phyloP scores from a whole-genome alignment of 2,329 filamentous ascomycete genomes.

The Xylaria sp. region DNA sequence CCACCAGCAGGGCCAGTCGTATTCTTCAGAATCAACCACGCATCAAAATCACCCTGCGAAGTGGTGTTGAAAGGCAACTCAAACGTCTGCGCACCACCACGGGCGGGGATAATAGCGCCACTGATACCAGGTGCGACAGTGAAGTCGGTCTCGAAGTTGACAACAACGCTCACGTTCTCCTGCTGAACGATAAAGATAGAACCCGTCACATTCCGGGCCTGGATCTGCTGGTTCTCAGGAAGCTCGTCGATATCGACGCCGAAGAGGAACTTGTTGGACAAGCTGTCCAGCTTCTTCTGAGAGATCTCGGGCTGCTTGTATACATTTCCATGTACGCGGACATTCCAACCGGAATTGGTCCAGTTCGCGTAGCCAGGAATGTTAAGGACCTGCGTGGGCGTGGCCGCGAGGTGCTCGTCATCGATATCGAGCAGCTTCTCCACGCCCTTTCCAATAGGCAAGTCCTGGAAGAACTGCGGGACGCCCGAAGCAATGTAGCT shows the following conservation, averaged over 20 bases:
- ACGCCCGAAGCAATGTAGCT: constrained; percentile 59
- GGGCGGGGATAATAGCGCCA: constrained; percentile 46
- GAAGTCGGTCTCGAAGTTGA: constrained; percentile 49
- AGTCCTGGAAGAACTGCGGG: constrained; percentile 61
- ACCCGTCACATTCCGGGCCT: constrained; percentile 68
- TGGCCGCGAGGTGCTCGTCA: constrained; percentile 52
- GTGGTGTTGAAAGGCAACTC: constrained; percentile 63
- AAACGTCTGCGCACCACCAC: constrained; percentile 58
- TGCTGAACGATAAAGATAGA: constrained; percentile 75
- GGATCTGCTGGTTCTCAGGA: constrained; percentile 51
- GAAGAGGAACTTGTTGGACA: constrained; percentile 67
- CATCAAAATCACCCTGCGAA: constrained; percentile 64
- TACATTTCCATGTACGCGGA: constrained; percentile 73
- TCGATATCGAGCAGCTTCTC: constrained; percentile 56
- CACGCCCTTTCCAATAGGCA: constrained; percentile 58
- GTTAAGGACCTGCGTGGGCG: constrained; percentile 66
- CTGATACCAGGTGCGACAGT: constrained; percentile 47
- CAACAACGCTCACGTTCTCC: constrained; percentile 54
- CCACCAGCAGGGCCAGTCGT: constrained; percentile 45
- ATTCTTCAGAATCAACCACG: constrained; percentile 59
- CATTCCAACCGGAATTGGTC: constrained; percentile 71
- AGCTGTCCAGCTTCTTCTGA: constrained; percentile 57
- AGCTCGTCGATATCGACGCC: constrained; percentile 57
- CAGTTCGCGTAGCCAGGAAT: constrained; percentile 69
- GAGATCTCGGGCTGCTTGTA: constrained; percentile 70